Conservation (phyloP, 192 early-diverging fungal species). For the Mortierella antarctica region DNA sequence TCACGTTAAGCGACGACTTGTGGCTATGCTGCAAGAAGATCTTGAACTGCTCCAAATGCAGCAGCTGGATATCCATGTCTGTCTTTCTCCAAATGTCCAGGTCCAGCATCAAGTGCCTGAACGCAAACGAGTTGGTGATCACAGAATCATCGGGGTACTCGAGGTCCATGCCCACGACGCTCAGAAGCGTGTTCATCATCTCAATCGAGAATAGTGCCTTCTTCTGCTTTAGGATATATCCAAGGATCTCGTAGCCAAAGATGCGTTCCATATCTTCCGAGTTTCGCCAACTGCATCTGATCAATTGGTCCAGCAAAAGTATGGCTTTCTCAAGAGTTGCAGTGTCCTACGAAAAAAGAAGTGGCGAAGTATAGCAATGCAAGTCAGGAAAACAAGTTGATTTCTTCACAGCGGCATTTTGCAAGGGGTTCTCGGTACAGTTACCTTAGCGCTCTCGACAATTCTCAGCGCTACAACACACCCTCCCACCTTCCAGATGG, state of each 20-base stretch:
- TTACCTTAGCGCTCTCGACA: constrained; percentile 70
- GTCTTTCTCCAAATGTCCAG: constrained; percentile 77
- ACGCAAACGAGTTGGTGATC: constrained; percentile 72
- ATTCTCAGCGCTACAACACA: constrained; percentile 71
- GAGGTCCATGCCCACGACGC: constrained; percentile 70
- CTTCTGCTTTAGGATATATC: constrained; percentile 72
- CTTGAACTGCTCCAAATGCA: constrained; percentile 70
- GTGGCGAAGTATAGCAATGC: background rate
- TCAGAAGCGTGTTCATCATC: constrained; percentile 67
- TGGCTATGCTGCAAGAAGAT: constrained; percentile 67
- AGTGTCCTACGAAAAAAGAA: constrained; percentile 51
- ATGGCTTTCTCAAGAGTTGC: constrained; percentile 64
- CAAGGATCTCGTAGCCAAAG: constrained; percentile 75
- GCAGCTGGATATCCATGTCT: constrained; percentile 61
- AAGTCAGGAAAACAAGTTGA: background rate
- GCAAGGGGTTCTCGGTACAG: background rate
- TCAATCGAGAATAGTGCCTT: constrained; percentile 65
- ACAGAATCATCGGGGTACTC: constrained; percentile 66
- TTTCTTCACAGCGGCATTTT: background rate
- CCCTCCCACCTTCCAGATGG: constrained; percentile 79
- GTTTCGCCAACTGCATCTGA: constrained; percentile 75
- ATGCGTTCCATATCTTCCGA: constrained; percentile 77
- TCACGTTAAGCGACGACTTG: constrained; percentile 66
- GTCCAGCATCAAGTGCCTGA: constrained; percentile 70
- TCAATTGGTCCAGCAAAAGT: constrained; percentile 66